phyloP scores from a whole-genome alignment of 1,139 yeast species.

The Suhomyces kunorum region DNA sequence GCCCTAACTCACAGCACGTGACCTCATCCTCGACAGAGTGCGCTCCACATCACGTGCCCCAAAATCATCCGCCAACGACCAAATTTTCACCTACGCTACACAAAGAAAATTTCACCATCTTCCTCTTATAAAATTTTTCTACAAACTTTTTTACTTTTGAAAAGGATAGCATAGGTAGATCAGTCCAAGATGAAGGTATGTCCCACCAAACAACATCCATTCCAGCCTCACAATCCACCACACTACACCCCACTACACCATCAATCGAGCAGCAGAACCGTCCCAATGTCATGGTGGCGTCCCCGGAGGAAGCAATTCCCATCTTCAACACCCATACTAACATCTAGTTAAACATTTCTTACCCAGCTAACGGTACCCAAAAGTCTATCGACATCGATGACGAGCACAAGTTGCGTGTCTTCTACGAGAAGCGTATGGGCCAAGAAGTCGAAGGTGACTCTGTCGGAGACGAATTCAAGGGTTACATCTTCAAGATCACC shows the following conservation, averaged over 20 bases:
- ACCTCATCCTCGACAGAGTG: not conserved
- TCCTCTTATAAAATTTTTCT: conserved; percentile 15
- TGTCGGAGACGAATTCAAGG: conserved; percentile 98
- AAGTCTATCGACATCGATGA: conserved; percentile 97
- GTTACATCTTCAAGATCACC: conserved; percentile 97
- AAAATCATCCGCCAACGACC: conserved; percentile 9
- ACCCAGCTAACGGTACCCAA: conserved; percentile 99
- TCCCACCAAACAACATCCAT: conserved; percentile 10
- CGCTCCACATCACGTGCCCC: conserved; percentile 8
- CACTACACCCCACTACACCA: not conserved
- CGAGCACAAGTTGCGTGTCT: conserved; percentile 97
- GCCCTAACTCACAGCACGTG: conserved; percentile 6
- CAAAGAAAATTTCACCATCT: conserved; percentile 19
- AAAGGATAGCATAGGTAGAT: conserved; percentile 30
- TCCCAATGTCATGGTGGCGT: not conserved
- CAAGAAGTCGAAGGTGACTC: conserved; percentile 99
- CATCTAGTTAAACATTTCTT: conserved; percentile 91
- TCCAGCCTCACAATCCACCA: not conserved
- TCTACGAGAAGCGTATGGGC: conserved; percentile 99
- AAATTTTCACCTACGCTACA: conserved; percentile 14
- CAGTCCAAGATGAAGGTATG: conserved; percentile 44
- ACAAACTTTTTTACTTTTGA: conserved; percentile 17
- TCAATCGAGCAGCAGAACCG: not conserved
- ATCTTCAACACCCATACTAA: conserved; percentile 16
- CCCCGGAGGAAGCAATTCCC: not conserved